phyloP scores from a whole-genome alignment of 2,329 filamentous ascomycete genomes.

The Neofusicoccum sp. region DNA sequence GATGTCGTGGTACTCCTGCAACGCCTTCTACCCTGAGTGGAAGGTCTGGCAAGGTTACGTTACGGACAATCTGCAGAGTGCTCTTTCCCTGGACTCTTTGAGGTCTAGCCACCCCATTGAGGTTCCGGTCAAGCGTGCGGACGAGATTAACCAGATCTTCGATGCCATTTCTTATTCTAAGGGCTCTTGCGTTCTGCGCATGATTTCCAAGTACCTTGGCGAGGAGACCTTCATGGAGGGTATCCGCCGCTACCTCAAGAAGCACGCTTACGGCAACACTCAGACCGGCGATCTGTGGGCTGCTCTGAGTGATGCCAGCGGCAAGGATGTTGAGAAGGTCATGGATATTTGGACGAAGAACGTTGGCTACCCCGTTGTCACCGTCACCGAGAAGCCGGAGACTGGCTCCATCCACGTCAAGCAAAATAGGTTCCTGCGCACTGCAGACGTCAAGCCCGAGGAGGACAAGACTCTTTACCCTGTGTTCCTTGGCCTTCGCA shows the following conservation, averaged over 20 bases:
- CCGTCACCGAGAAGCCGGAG: conserved; percentile 74
- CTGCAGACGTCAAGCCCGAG: conserved; percentile 89
- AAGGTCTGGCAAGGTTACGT: conserved; percentile 97
- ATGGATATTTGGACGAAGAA: conserved; percentile 98
- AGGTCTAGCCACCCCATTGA: conserved; percentile 96
- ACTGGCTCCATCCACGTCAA: conserved; percentile 79
- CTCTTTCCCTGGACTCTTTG: conserved; percentile 83
- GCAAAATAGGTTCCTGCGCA: conserved; percentile 93
- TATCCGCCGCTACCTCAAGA: conserved; percentile 87
- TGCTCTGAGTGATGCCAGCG: conserved; percentile 82
- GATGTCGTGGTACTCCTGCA: conserved; percentile 95
- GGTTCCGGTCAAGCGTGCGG: conserved; percentile 90
- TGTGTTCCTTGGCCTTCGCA: conserved; percentile 83
- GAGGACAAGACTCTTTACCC: conserved; percentile 89
- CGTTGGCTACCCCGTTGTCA: conserved; percentile 88
- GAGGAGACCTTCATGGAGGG: conserved; percentile 93
- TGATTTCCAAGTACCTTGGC: conserved; percentile 94
- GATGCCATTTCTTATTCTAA: conserved; percentile 98
- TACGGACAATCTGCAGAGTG: conserved; percentile 86
- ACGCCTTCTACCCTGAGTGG: conserved; percentile 96
- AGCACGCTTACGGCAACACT: conserved; percentile 96
- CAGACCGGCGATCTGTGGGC: conserved; percentile 89
- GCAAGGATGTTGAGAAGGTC: conserved; percentile 84
- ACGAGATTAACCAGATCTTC: conserved; percentile 98
- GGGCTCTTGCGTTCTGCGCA: conserved; percentile 91